phyloP scores from a whole-genome alignment of 2,329 filamentous ascomycete genomes.

The Hymenoscyphus repandus region DNA sequence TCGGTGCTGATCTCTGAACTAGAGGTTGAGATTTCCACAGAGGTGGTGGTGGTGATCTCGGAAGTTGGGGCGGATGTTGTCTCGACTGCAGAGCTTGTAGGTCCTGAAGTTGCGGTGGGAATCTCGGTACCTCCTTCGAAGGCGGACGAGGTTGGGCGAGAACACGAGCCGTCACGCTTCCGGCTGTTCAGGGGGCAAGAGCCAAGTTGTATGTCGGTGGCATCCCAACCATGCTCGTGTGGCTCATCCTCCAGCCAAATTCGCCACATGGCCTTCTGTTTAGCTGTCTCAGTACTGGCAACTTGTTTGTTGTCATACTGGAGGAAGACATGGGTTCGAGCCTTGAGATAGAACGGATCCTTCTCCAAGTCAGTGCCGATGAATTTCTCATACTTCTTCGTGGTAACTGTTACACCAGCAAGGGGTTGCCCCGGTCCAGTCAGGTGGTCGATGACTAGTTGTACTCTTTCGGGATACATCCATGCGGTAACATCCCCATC shows the following conservation, averaged over 20 bases:
- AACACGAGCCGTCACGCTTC: background rate
- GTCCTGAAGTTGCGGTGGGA: background rate
- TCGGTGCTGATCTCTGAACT: background rate
- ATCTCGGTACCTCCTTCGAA: background rate
- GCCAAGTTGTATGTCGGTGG: background rate
- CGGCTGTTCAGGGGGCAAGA: background rate
- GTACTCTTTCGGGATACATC: background rate
- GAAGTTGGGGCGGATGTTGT: background rate
- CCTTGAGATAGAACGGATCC: background rate
- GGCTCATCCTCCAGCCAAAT: background rate
- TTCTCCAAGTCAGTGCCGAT: background rate
- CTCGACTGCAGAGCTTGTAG: background rate
- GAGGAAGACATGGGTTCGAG: background rate
- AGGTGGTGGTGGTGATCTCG: background rate
- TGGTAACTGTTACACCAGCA: background rate
- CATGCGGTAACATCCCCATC: background rate
- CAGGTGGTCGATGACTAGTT: background rate
- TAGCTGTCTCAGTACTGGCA: background rate
- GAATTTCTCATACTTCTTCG: background rate
- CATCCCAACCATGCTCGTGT: background rate
- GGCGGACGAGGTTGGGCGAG: background rate
- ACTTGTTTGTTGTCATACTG: constrained; percentile 2
- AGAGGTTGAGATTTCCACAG: background rate
- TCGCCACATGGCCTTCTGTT: constrained; percentile 1
- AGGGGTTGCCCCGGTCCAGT: background rate